These are phyloP conservation scores for Isoetes taiwanensis DNA, from an alignment of 75 land plant species.

Conservation along the genomic window DNA sequence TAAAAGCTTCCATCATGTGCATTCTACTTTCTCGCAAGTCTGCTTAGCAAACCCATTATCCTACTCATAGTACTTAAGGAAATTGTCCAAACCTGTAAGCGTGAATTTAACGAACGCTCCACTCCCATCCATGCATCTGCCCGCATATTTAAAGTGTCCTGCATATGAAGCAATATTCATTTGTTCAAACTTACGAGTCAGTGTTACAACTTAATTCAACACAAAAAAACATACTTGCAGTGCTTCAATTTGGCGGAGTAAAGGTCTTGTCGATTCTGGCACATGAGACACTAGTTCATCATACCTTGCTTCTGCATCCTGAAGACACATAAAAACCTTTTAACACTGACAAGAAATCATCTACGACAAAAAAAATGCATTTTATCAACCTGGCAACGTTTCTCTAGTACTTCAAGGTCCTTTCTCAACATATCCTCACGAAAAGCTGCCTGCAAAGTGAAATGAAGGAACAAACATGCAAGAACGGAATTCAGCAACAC, in stretches of 20 bases:
- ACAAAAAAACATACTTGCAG: constrained; percentile 42
- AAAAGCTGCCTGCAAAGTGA: constrained; percentile 49
- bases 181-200: neutral
- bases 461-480: neutral
- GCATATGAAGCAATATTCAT: neutral
- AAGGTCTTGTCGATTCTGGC: constrained; percentile 96
- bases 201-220: neutral
- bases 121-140: constrained; percentile 98
- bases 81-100: constrained; percentile 50
- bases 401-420: constrained; percentile 92
- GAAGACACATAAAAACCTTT: constrained; percentile 11
- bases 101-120: constrained; percentile 65
- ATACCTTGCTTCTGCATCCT: constrained; percentile 94
- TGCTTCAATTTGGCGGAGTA: constrained; percentile 96
- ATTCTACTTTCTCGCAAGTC: neutral
- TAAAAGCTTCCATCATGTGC: too few relatives aligned
- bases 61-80: neutral
- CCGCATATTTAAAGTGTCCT: constrained; percentile 71
- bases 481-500: neutral
- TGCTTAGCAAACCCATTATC: neutral
- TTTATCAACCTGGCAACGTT: constrained; percentile 96
- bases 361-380: too few relatives aligned
- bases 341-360: too few relatives aligned
- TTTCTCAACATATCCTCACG: constrained; percentile 72
- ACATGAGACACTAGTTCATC: constrained; percentile 86